These are phyloP conservation scores for Misopates orontium DNA, from an alignment of 257 asterid genomes.

Conservation along the genomic window DNA sequence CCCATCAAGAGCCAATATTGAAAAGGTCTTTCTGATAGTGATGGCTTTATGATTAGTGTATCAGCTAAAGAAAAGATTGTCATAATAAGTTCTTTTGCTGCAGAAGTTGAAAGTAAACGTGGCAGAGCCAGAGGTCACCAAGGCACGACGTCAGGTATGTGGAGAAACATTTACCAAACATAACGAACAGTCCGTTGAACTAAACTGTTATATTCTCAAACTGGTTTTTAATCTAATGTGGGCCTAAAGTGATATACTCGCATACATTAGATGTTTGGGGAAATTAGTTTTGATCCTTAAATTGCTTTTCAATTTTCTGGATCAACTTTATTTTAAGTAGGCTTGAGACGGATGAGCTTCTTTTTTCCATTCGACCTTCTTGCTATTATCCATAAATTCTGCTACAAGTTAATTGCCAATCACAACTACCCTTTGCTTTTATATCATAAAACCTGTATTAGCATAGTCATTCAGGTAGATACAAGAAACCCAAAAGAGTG, in stretches of 20 bases:
- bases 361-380: background rate
- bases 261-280: background rate
- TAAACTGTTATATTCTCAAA: background rate
- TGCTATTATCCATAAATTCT: background rate
- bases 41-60: slow-evolving; percentile 14
- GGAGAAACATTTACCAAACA: slow-evolving; percentile 25
- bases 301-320: slow-evolving; percentile 13
- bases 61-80: slow-evolving; percentile 11
- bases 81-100: slow-evolving; percentile 28
- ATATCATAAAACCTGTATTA: no score
- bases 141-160: slow-evolving; percentile 80
- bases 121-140: slow-evolving; percentile 44
- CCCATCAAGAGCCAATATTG: slow-evolving; percentile 66
- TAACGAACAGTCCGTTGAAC: slow-evolving; percentile 9
- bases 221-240: background rate
- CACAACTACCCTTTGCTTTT: background rate
- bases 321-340: slow-evolving; percentile 1
- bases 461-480: no score
- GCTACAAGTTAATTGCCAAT: background rate
- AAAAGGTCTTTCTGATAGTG: slow-evolving; percentile 52
- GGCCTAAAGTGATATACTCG: background rate
- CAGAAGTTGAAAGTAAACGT: slow-evolving; percentile 55
- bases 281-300: background rate
- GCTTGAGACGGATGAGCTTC: slow-evolving; percentile 3
- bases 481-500: no score